These are phyloP conservation scores for Mycosphaerella arachidis DNA, from an alignment of 2,329 filamentous ascomycete genomes.

Conservation along the genomic window DNA sequence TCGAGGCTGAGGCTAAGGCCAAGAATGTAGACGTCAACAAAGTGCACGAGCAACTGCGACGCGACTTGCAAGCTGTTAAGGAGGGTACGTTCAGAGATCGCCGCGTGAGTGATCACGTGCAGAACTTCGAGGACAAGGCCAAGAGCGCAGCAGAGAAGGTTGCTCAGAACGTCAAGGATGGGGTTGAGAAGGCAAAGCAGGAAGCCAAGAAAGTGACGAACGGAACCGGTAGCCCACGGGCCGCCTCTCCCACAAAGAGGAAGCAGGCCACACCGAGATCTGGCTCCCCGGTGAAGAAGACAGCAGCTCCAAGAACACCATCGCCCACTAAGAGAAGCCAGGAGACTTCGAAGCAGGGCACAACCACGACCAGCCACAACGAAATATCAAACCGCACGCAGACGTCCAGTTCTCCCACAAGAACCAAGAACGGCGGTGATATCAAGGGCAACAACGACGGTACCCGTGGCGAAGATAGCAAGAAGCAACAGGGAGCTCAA, in stretches of 20 bases:
- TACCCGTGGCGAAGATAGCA: background rate
- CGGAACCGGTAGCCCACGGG: conserved; percentile 1
- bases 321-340: background rate
- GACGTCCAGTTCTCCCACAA: background rate
- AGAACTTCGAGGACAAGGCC: conserved; percentile 23
- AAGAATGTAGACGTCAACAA: conserved; percentile 23
- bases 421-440: background rate
- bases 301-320: background rate
- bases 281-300: background rate
- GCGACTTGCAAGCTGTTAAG: conserved; percentile 27
- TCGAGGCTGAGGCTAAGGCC: conserved; percentile 25
- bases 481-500: background rate
- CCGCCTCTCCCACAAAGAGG: background rate
- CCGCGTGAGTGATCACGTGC: conserved; percentile 25
- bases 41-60: conserved; percentile 20
- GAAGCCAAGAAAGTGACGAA: conserved; percentile 13
- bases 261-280: background rate
- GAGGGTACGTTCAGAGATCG: conserved; percentile 26
- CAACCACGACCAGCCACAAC: background rate
- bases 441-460: background rate
- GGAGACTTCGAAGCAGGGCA: background rate
- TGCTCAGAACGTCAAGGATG: conserved; percentile 12
- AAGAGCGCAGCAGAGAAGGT: conserved; percentile 13
- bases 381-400: background rate
- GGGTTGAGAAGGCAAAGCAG: conserved; percentile 20